Percentiles rank a stretch among this genome's conserved stretches.
Evolutionary conservation across 345 rosid genomes (phyloP).

Genomic region (Gossypium australe): DNA sequence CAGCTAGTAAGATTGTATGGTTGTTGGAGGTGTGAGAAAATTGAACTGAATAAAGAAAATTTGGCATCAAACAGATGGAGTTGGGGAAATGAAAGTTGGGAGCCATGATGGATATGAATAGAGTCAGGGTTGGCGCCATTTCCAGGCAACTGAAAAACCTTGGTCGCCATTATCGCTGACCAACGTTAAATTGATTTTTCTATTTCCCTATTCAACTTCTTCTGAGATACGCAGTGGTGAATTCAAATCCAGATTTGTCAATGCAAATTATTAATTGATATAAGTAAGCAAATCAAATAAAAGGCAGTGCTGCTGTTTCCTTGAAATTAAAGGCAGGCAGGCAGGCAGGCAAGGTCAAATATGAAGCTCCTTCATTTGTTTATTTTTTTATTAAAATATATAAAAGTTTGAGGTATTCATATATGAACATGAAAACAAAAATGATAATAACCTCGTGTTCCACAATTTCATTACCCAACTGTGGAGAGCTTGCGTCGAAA

Average conservation of each 20-base stretch:
- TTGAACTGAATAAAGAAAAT: too few species aligned
- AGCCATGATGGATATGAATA: too few species aligned
- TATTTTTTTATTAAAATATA: too few species aligned
- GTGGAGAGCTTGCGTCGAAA: neutral
- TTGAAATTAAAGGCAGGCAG: neutral
- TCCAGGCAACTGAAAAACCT: neutral
- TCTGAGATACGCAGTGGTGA: neutral
- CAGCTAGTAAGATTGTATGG: too few species aligned
- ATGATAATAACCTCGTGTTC: too few species aligned
- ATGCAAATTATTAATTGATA: neutral
- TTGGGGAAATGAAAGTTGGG: too few species aligned
- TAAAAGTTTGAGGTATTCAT: too few species aligned
- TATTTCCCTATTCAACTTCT: neutral
- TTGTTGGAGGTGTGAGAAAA: too few species aligned
- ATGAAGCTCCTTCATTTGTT: neutral
- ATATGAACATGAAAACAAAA: too few species aligned
- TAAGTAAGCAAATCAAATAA: neutral
- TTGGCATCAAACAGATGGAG: too few species aligned
- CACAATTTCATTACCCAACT: neutral
- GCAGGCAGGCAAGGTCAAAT: conserved; percentile 1
- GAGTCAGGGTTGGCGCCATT: too few species aligned
- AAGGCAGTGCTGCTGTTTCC: neutral
- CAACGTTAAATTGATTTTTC: neutral
- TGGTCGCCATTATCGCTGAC: neutral
- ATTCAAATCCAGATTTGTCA: neutral